Evolutionary conservation across 192 early-diverging fungal species (phyloP), one percentile per base, ranked within the genome.

Genomic region (Phlyctochytrium bullatum): DNA sequence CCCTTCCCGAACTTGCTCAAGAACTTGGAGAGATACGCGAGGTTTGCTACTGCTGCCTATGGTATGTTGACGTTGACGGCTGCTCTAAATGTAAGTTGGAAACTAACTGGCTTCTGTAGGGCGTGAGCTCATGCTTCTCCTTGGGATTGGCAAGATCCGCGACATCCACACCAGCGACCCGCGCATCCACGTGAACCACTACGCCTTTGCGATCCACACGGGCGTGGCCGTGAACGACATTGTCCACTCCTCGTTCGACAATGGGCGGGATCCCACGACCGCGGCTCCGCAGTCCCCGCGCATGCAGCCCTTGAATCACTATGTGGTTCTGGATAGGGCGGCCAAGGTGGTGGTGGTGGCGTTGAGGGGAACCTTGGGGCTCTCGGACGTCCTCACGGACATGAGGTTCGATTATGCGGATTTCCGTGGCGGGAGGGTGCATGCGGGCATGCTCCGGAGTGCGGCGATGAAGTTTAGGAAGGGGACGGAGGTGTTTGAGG

Each of bases 371-470:
- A 85, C 83, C 1, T 61, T 85, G 23, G 80, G 78, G 10, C 65
- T 85, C 23, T 80, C 76, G 2, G 83, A 82, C 60, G 30, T 72
- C 35, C 76, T 69, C 53, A 84, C 68, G 69, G 88, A 63, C 65
- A 65, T 64, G 69, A 71, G 56, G 69, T 62, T 75, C 33, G 72
- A 76, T 34, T 76, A 76, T 52, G 77, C 66, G 3, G 61, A 71
- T 32, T 76, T 70, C 60, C 50, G 73, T 64, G 73, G 73, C 1
- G 57, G 64, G 33, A 62, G 59, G 36, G 91, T 87, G 3, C 93
- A 95, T 63, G 86, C 85, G 1, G 93, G 93, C 0, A 95, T 95
- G 93, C 84, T 92, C 71, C 83, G 89, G 47, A 86, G 88, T 34
- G 93, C 93, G 0, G 79, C 85, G 54, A 74, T 91, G 28, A 70